A percentile compares a stretch with the other conserved stretches of the same genome.
phyloP scores from a whole-genome alignment of 805 yeast genomes.

The Wickerhamiella australiensis region DNA sequence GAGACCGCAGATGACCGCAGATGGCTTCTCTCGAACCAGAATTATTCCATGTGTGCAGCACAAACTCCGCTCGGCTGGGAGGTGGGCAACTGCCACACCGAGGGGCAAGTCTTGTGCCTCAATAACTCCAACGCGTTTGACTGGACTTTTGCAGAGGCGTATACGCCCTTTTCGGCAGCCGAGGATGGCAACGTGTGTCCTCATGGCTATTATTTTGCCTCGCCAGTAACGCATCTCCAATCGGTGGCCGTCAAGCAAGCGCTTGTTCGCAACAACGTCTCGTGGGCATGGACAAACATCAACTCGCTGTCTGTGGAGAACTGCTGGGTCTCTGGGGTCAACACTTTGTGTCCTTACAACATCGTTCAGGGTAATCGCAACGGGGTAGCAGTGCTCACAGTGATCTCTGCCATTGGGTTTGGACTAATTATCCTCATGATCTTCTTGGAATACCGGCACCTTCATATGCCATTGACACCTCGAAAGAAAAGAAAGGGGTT shows the following conservation, averaged over 20 bases:
- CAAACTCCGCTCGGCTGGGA: conserved; percentile 41
- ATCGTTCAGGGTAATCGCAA: conserved; percentile 40
- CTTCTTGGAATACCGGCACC: conserved; percentile 38
- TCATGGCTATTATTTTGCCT: conserved; percentile 28
- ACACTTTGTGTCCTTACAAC: conserved; percentile 68
- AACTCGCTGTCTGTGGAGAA: conserved; percentile 60
- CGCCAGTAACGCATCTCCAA: conserved; percentile 43
- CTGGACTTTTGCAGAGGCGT: conserved; percentile 31
- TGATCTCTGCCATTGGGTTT: conserved; percentile 49
- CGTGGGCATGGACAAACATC: conserved; percentile 63
- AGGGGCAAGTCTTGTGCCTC: conserved; percentile 46
- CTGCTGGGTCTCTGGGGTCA: conserved; percentile 77
- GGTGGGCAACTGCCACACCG: conserved; percentile 53
- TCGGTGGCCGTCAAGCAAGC: conserved; percentile 26
- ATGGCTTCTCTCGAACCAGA: conserved; percentile 14
- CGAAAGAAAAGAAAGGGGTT: neutral
- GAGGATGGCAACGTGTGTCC: conserved; percentile 32
- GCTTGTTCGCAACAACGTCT: neutral
- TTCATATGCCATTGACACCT: conserved; percentile 46
- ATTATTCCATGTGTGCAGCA: conserved; percentile 35
- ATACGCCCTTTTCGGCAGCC: conserved; percentile 32
- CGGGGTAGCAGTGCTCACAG: conserved; percentile 52
- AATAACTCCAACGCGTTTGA: conserved; percentile 29
- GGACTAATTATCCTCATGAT: conserved; percentile 41
- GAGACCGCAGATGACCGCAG: conserved; percentile 17